phyloP scores from a whole-genome alignment of 2,329 filamentous ascomycete genomes.

The Colletotrichum shisoi region DNA sequence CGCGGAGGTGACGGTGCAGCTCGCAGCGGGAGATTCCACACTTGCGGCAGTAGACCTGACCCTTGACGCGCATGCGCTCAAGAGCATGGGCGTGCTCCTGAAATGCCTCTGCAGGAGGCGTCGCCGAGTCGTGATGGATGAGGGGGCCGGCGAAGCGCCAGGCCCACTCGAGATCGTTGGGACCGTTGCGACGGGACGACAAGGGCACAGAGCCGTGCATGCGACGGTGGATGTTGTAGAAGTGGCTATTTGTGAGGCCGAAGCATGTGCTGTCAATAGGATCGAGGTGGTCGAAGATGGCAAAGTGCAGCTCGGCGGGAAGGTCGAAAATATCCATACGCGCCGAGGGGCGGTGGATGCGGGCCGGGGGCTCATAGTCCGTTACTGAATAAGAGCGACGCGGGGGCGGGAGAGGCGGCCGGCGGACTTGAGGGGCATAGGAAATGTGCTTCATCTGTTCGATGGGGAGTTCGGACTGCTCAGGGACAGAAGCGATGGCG shows the following conservation, averaged over 20 bases:
- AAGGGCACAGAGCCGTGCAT: slow-evolving; percentile 66
- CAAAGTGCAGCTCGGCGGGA: slow-evolving; percentile 67
- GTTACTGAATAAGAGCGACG: slow-evolving; percentile 68
- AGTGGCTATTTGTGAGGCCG: slow-evolving; percentile 64
- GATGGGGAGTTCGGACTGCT: slow-evolving; percentile 41
- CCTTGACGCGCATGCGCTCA: slow-evolving; percentile 61
- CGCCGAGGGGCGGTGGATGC: slow-evolving; percentile 58
- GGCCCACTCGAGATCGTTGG: slow-evolving; percentile 70
- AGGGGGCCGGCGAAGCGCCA: slow-evolving; percentile 65
- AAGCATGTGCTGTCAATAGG: slow-evolving; percentile 70
- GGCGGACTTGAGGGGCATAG: slow-evolving; percentile 36
- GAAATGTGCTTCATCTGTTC: slow-evolving; percentile 37
- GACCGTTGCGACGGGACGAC: slow-evolving; percentile 64
- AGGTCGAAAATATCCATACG: slow-evolving; percentile 60
- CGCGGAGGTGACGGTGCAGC: slow-evolving; percentile 67
- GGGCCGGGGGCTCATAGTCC: slow-evolving; percentile 62
- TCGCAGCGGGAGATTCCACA: slow-evolving; percentile 69
- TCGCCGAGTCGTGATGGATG: slow-evolving; percentile 42
- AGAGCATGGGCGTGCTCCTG: slow-evolving; percentile 45
- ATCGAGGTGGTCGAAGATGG: slow-evolving; percentile 69
- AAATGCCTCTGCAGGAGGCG: slow-evolving; percentile 24
- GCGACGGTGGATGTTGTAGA: slow-evolving; percentile 66
- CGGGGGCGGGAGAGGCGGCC: slow-evolving; percentile 55
- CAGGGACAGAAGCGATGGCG: slow-evolving; percentile 32
- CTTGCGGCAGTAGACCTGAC: slow-evolving; percentile 69